Evolutionary conservation across 345 rosid genomes (phyloP).

Genomic region (Linum lewisii): DNA sequence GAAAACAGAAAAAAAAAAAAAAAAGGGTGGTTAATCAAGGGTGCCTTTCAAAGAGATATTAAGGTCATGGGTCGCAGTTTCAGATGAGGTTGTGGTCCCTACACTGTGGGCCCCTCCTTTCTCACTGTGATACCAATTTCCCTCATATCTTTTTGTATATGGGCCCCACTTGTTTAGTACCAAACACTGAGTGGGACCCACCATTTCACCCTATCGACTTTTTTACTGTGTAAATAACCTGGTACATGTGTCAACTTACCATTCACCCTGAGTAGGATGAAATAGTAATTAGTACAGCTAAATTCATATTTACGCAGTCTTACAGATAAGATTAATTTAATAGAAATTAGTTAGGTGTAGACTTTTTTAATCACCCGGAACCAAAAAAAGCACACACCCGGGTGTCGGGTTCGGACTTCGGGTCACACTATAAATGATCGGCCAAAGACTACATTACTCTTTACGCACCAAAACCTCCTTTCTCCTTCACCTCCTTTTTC

Average conservation of each 20-base stretch:
- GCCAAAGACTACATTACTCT: slow-evolving; percentile 42
- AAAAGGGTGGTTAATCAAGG: slow-evolving; percentile 32
- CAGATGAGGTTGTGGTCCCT: slow-evolving; percentile 42
- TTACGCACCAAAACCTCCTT: slow-evolving; percentile 32
- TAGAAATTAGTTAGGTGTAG: no score
- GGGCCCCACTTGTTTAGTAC: slow-evolving; percentile 11
- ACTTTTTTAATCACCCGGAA: no score
- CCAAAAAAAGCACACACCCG: no score
- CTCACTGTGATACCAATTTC: no score
- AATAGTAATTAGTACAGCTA: no score
- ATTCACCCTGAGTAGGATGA: no score
- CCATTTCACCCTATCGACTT: background rate
- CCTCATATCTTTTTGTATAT: background rate
- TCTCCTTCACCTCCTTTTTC: background rate
- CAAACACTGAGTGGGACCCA: slow-evolving; percentile 22
- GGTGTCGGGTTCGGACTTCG: no score
- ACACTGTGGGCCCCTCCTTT: slow-evolving; percentile 9
- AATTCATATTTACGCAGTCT: no score
- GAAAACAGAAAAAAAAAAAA: background rate
- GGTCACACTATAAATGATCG: slow-evolving; percentile 53
- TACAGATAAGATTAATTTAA: no score
- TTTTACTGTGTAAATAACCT: no score
- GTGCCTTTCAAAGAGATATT: slow-evolving; percentile 45
- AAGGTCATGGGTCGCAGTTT: slow-evolving; percentile 57
- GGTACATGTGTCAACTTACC: no score